A percentile compares a stretch with the other conserved stretches of the same genome.
phyloP scores from a whole-genome alignment of 2,329 filamentous ascomycete genomes.

The Ophiostoma sp. region DNA sequence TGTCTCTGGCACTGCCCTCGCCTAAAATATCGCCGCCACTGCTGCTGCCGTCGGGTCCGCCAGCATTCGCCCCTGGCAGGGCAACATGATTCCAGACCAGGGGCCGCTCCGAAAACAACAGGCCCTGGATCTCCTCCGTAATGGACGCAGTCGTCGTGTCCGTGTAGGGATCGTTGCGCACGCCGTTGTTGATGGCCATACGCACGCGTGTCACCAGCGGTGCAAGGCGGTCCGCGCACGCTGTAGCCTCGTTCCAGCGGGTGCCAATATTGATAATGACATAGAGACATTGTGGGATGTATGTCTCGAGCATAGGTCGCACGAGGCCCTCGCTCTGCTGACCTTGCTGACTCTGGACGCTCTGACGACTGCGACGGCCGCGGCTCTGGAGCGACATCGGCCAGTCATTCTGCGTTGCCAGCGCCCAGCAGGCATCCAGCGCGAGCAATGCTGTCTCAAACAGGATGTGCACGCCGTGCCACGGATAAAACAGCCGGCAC shows the following conservation, averaged over 20 bases:
- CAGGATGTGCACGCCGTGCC: background rate
- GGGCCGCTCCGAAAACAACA: background rate
- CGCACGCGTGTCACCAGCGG: background rate
- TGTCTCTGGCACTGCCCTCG: background rate
- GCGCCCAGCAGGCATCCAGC: background rate
- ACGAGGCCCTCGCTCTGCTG: background rate
- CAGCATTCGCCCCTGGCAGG: background rate
- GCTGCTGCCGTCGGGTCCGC: background rate
- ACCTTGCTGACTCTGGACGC: background rate
- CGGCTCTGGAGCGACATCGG: background rate
- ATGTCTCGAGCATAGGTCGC: background rate
- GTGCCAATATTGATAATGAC: background rate
- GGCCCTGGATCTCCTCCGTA: background rate
- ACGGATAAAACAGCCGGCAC: background rate
- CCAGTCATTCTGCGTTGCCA: background rate
- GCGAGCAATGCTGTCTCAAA: background rate
- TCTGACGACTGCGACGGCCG: background rate
- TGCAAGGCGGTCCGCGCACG: background rate
- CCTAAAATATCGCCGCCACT: background rate
- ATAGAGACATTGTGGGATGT: background rate
- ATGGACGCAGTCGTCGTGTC: background rate
- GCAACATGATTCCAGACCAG: background rate
- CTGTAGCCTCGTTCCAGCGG: background rate
- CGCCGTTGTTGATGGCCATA: background rate
- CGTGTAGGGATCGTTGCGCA: background rate